phyloP scores from a whole-genome alignment of 169 alveolate species.

The Eimeria tenella region DNA sequence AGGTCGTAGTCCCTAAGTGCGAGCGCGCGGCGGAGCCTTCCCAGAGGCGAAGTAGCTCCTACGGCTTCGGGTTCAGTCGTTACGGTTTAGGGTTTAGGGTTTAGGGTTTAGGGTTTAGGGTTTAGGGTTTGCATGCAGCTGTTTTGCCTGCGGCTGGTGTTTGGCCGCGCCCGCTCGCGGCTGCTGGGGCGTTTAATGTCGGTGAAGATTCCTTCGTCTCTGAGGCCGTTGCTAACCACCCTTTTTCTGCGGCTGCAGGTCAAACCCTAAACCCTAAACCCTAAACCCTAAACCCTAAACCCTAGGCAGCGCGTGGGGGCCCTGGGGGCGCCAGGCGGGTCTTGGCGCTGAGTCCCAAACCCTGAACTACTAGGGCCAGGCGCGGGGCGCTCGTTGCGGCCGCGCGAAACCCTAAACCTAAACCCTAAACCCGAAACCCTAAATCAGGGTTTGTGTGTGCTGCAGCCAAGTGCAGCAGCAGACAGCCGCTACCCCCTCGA shows the following conservation, averaged over 20 bases:
- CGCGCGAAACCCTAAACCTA: neutral
- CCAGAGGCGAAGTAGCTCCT: neutral
- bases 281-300: slow-evolving; percentile 35
- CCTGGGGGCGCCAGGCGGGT: too few relatives aligned
- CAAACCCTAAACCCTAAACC: neutral
- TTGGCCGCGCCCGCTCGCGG: neutral
- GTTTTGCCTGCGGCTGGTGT: neutral
- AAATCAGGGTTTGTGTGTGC: slow-evolving; percentile 72
- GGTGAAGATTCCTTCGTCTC: neutral
- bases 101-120: slow-evolving; percentile 45
- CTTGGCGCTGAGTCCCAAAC: too few relatives aligned
- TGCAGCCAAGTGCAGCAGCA: slow-evolving; percentile 91
- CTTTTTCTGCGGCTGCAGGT: neutral
- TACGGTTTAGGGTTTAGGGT: slow-evolving; percentile 32
- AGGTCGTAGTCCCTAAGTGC: too few relatives aligned
- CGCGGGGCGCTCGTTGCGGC: too few relatives aligned
- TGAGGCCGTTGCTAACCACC: neutral
- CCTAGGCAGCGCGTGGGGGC: neutral
- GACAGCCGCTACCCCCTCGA: slow-evolving; percentile 94
- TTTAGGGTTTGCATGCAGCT: slow-evolving; percentile 17
- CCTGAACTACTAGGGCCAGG: too few relatives aligned
- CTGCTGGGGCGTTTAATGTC: neutral
- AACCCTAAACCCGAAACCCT: slow-evolving; percentile 40
- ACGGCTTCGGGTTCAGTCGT: neutral
- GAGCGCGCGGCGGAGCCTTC: too few relatives aligned